Conservation (phyloP, 2,329 filamentous ascomycete species). For the Emergomyces africanus region DNA sequence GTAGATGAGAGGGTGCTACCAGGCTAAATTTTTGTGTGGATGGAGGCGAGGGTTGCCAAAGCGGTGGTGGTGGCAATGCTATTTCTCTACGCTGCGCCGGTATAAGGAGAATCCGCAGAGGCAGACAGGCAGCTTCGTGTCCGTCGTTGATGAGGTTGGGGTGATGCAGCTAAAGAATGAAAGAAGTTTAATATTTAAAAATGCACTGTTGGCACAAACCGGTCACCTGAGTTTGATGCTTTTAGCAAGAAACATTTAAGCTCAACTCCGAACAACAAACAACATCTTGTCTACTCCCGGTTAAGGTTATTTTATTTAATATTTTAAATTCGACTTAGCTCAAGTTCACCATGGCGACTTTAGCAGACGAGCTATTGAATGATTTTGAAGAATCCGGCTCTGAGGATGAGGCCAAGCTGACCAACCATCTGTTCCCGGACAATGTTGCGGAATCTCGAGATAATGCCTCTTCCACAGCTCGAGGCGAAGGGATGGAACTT, state of each 20-base stretch:
- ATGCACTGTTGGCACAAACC: background rate
- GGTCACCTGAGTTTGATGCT: background rate
- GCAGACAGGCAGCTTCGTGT: background rate
- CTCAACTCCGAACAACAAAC: background rate
- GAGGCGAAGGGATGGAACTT: conserved; percentile 10
- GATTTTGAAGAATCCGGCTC: conserved; percentile 81
- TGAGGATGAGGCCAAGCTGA: conserved; percentile 53
- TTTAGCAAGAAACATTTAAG: background rate
- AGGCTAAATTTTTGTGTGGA: background rate
- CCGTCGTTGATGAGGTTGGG: background rate
- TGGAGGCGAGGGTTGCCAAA: background rate
- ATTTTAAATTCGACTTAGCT: background rate
- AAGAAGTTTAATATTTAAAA: background rate
- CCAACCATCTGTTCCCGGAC: conserved; percentile 36
- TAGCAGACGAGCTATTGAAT: conserved; percentile 84
- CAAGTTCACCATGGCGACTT: conserved; percentile 57
- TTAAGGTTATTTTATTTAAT: background rate
- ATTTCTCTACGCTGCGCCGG: background rate
- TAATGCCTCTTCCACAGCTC: conserved; percentile 18
- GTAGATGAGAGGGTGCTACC: background rate
- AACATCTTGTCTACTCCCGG: background rate
- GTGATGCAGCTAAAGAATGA: background rate
- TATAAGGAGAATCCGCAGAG: background rate
- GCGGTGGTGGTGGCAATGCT: background rate
- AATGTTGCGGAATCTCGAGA: conserved; percentile 22